These are phyloP conservation scores for Trebouxia sp. DNA, from an alignment of 139 green algal species.

Conservation along the genomic window DNA sequence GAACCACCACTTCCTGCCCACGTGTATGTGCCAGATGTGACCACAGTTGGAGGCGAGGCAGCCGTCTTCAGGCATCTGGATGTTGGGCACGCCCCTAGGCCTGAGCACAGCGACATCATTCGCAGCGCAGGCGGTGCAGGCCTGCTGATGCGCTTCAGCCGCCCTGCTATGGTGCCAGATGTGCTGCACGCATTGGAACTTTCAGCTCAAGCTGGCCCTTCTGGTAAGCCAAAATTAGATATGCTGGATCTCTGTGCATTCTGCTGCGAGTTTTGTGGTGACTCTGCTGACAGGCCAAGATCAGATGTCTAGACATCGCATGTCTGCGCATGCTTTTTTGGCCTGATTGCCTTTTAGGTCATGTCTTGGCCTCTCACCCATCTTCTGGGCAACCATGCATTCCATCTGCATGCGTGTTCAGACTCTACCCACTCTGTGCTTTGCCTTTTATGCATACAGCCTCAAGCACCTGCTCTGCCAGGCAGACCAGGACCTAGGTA, in stretches of 20 bases:
- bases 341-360: too few species aligned
- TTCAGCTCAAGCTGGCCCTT: not conserved
- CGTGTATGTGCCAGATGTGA: constrained; percentile 12
- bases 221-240: not conserved
- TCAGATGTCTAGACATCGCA: too few species aligned
- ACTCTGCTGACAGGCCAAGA: too few species aligned
- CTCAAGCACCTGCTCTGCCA: not conserved
- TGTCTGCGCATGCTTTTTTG: too few species aligned
- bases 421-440: not conserved
- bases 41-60: not conserved
- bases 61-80: constrained; percentile 14
- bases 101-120: constrained; percentile 22
- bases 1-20: not conserved
- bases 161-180: not conserved
- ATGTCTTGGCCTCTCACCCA: too few species aligned
- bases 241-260: not conserved
- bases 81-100: not conserved
- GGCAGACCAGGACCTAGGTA: not conserved
- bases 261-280: not conserved
- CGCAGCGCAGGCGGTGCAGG: not conserved
- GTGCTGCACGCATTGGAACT: not conserved
- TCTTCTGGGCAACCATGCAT: too few species aligned
- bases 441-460: not conserved
- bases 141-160: constrained; percentile 18
- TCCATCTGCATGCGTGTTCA: not conserved